Conservation (phyloP, 2,329 filamentous ascomycete genomes). For the Calonectria hawksworthii region DNA sequence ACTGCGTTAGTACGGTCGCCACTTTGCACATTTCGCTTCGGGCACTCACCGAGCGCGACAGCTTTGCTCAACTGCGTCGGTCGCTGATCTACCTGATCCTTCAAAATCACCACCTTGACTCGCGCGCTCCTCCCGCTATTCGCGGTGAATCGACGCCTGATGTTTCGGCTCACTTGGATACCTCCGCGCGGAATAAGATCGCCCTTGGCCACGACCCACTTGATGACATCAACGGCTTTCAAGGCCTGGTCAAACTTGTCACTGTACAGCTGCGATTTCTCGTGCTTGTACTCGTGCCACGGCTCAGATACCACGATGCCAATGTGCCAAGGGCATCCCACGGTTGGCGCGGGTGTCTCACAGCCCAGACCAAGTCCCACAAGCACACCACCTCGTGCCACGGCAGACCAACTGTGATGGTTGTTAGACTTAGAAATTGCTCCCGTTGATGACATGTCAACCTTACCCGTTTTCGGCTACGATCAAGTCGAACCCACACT, state of each 20-base stretch:
- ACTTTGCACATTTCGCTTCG: no score
- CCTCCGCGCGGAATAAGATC: background rate
- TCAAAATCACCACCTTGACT: background rate
- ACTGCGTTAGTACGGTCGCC: background rate
- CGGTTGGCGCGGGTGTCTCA: background rate
- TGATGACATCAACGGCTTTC: background rate
- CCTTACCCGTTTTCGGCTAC: background rate
- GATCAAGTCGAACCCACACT: background rate
- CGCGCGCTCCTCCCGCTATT: background rate
- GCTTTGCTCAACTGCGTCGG: background rate
- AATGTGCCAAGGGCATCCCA: conserved; percentile 10
- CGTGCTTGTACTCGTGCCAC: background rate
- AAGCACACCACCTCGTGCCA: conserved; percentile 11
- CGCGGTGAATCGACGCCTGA: background rate
- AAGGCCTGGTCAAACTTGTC: background rate
- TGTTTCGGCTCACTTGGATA: background rate
- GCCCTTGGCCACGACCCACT: background rate
- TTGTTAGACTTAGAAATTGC: background rate
- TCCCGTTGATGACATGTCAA: background rate
- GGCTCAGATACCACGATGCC: background rate
- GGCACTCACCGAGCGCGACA: background rate
- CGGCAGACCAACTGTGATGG: conserved; percentile 2
- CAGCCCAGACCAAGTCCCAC: conserved; percentile 10
- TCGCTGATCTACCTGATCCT: background rate
- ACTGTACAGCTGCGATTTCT: background rate